Evolutionary conservation across 768 basidiomycete genomes (phyloP), one percentile per base, ranked within the genome.

Genomic region (Harrya chromipes): DNA sequence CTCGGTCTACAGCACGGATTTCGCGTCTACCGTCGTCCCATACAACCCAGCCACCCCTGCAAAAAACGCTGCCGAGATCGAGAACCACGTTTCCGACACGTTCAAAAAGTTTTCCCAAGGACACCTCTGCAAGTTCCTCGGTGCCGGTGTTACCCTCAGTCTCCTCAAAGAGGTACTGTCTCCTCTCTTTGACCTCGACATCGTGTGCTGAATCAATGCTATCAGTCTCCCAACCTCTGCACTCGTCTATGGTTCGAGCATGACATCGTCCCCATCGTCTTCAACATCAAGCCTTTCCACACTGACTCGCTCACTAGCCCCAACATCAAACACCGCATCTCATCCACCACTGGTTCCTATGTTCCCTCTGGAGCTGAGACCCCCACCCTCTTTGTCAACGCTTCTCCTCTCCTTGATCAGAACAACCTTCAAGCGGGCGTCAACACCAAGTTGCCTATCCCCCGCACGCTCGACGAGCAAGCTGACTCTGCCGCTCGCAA

Each of bases 401-500:
- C 78, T 7, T 61, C 74, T n/a, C 80, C 81, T 52, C 57, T 85
- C 52, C 56, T 71, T 38, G 74, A 61, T 44, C 62, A 59, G 21
- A 62, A 56, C 71, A 66, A 66, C 66, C 50, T 70, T 67, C 53
- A 79, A 47, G 64, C 74, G 4, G 77, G 75, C 24, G 72, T 81
- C 33, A 66, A 73, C 21, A 80, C 75, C 27, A 82, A 77, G 51
- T 73, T 90, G 16, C 87, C 87, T 21, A 85, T 90, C 47, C 78
- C 79, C 4, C 84, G 87, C 53, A 89, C 86, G 16, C 71, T 90
- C 16, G 88, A 89, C 54, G 88, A 91, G 59, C 90, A 91, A 67
- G 85, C 88, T 24, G 90, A 93, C 60, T 89, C 87, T 33, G 90
- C 88, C 6, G 90, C 84, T 29, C 85, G 90, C 64, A 92, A 92